Conservation (phyloP, 208 protist genomes). For the Acanthamoeba triangularis region DNA sequence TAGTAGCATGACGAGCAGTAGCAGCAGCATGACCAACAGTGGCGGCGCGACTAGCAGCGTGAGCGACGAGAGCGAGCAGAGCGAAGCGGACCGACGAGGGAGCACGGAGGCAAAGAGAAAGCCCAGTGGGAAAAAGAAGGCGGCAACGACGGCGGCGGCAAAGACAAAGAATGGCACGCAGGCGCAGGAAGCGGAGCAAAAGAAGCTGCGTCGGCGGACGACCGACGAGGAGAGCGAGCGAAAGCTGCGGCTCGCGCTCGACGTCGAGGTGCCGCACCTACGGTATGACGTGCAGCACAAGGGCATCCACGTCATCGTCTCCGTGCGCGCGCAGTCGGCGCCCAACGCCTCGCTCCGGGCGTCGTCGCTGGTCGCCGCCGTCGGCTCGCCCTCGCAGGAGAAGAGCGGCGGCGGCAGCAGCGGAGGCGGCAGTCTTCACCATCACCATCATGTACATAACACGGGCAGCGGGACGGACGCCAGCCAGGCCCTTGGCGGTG, state of each 20-base stretch:
- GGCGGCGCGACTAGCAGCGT: too few relatives aligned
- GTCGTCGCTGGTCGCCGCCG: background rate
- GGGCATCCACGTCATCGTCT: conserved; percentile 34
- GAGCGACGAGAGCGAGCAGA: background rate
- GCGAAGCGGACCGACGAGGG: background rate
- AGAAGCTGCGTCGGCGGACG: background rate
- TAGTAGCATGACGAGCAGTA: conserved; percentile 3
- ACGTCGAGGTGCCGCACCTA: conserved; percentile 4
- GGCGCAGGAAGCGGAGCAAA: background rate
- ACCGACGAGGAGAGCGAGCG: background rate
- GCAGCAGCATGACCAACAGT: background rate
- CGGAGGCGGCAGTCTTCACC: background rate
- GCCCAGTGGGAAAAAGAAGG: background rate
- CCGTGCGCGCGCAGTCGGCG: conserved; percentile 16
- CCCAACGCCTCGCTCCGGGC: background rate
- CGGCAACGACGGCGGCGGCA: background rate
- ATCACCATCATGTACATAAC: background rate
- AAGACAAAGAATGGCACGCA: background rate
- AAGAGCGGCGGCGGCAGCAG: too few relatives aligned
- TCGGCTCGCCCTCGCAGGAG: too few relatives aligned
- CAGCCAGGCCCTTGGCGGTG: background rate
- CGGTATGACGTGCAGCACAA: conserved; percentile 48
- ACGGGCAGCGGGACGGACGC: too few relatives aligned
- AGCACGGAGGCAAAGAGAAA: background rate
- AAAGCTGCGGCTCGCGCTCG: conserved; percentile 49